Percentiles rank a stretch among this genome's conserved stretches.
Evolutionary conservation across 129 eudicot species (phyloP).

Genomic region (Tagetes patula): DNA sequence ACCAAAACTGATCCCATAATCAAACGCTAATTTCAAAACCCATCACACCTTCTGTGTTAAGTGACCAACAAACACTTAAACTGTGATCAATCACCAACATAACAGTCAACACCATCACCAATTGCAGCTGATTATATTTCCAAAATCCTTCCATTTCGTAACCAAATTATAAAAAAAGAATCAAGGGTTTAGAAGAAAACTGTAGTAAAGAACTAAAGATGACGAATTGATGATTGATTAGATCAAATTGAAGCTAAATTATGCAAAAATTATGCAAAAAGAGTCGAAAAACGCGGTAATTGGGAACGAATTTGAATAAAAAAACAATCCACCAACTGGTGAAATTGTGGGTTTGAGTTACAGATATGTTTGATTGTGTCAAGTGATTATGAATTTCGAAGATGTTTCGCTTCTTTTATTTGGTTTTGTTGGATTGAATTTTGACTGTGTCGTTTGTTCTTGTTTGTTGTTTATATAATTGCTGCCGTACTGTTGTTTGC

Average conservation of each 20-base stretch:
- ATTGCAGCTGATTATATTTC: conserved; percentile 30
- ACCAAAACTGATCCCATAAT: conserved; percentile 2
- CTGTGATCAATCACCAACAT: conserved; percentile 26
- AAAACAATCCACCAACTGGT: conserved; percentile 20
- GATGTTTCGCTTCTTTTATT: conserved; percentile 22
- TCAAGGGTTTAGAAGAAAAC: conserved; percentile 17
- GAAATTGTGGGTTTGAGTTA: conserved; percentile 29
- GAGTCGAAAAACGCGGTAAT: conserved; percentile 20
- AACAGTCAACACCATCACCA: conserved; percentile 26
- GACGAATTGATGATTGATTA: background rate
- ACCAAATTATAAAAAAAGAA: background rate
- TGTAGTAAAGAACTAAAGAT: background rate
- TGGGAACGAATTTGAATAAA: conserved; percentile 2
- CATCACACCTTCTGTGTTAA: conserved; percentile 51
- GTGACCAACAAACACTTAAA: conserved; percentile 39
- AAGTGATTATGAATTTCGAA: conserved; percentile 21
- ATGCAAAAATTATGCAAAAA: background rate
- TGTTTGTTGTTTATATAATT: conserved; percentile 20
- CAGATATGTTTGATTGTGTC: conserved; percentile 5
- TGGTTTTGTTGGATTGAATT: conserved; percentile 23
- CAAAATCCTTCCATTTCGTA: conserved; percentile 33
- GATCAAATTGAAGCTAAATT: background rate
- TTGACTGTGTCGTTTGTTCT: conserved; percentile 20
- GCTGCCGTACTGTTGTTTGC: conserved; percentile 23
- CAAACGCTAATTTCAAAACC: background rate